Base-by-base conservation (phyloP, 1,139 yeast genomes). In the Saccharomyces hybrid region DNA sequence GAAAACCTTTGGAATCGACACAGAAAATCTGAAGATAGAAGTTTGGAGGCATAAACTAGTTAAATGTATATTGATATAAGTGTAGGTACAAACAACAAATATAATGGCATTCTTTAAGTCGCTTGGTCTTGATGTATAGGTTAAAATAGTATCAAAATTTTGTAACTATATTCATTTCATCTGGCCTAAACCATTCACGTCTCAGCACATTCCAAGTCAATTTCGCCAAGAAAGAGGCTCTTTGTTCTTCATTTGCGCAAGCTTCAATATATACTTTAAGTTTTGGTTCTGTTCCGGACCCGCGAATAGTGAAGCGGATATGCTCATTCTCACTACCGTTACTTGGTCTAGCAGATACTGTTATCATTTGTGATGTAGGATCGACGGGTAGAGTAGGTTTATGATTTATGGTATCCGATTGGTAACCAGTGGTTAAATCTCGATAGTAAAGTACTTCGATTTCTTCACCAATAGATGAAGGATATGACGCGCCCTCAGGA, bases 221-320 rank as follows among this genome's bases (percentile, higher is more conserved):
- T 11, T 71, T 70, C 0, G 96, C 93, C 11, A 85, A 66, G 0
- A 54, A 60, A 1, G 62, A 58, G 0, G 97, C 88, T 5, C 68
- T 63, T 1, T 61, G 65, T 49, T 78, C 85, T 9, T 68, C 62
- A 0, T 60, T 56, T 0, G 88, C 78, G 46, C 71, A 72, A 0
- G 95, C 96, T 68, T 93, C 98, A 47, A 93, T 84, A 71, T 93
- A 93, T 0, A 91, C 88, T 70, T 93, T 93, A 58, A 93, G 75
- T 66, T 93, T 93, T 3, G 98, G 98, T 68, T 93, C 99, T 0
- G 99, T 93, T 8, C 99, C 99, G 3, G 97, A 88, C 0, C 98
- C 97, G 52, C 99, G 78, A 51, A 88, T 83, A 0, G 98, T 91
- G 67, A 91, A 85, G 47, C 96, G 74, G 1, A 89, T 82, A 23